Percentiles rank a stretch among this genome's conserved stretches.
phyloP scores from a whole-genome alignment of 345 rosid species.

The Atalantia buxifolia region DNA sequence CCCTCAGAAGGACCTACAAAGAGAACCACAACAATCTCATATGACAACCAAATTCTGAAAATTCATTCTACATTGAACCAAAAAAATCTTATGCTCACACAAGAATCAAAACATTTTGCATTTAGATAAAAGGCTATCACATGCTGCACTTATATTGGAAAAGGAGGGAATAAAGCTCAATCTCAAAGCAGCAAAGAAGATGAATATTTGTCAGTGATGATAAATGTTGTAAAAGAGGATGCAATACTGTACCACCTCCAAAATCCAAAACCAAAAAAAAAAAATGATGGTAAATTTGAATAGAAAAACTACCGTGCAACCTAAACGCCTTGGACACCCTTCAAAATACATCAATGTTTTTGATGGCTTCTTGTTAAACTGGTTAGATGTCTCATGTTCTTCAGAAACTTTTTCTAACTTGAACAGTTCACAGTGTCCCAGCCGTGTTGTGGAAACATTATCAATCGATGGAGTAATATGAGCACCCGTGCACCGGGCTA shows the following conservation, averaged over 20 bases:
- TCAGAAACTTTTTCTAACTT: constrained; percentile 69
- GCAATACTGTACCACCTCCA: background rate
- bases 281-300: background rate
- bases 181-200: constrained; percentile 1
- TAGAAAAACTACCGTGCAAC: constrained; percentile 80
- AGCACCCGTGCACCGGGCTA: constrained; percentile 93
- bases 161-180: background rate
- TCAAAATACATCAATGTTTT: constrained; percentile 98
- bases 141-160: background rate
- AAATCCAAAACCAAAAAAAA: background rate
- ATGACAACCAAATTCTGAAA: constrained; percentile 14
- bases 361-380: constrained; percentile 66
- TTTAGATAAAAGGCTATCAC: background rate
- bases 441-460: constrained; percentile 46
- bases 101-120: background rate
- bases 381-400: constrained; percentile 66
- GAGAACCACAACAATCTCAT: constrained; percentile 19
- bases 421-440: constrained; percentile 91
- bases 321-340: constrained; percentile 97
- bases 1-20: constrained; percentile 74
- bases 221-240: background rate
- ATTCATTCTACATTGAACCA: background rate
- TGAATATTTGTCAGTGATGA: background rate
- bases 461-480: constrained; percentile 66
- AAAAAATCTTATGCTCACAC: constrained; percentile 11